phyloP scores from a whole-genome alignment of 1,284 basidiomycete species.

The Neonothopanus nambi region DNA sequence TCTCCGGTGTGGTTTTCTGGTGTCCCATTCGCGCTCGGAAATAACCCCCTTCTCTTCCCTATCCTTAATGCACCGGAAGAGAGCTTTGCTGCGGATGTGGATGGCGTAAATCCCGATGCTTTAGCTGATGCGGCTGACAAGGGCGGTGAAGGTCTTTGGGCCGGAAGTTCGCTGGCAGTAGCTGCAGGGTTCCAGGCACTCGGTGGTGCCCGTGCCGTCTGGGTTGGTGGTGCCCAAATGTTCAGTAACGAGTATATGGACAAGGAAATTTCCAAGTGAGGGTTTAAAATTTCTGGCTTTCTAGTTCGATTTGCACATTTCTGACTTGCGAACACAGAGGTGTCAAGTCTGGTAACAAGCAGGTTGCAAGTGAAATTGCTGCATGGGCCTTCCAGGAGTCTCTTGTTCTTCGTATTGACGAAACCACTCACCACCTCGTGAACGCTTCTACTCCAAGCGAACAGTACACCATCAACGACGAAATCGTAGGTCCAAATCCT shows the following conservation, averaged over 20 bases:
- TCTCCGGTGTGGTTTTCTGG: constrained; percentile 78
- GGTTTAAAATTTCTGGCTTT: too few species aligned
- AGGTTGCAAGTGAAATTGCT: constrained; percentile 74
- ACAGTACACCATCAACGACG: constrained; percentile 86
- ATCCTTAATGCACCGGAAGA: constrained; percentile 78
- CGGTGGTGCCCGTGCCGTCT: constrained; percentile 77
- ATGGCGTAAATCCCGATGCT: constrained; percentile 56
- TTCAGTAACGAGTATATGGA: constrained; percentile 73
- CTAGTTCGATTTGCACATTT: constrained; percentile 18
- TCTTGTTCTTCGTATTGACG: constrained; percentile 78
- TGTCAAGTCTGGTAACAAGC: constrained; percentile 70
- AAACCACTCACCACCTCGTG: constrained; percentile 71
- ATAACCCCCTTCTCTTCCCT: constrained; percentile 82
- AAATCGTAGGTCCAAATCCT: constrained; percentile 56
- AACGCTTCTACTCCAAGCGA: constrained; percentile 59
- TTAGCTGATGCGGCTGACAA: constrained; percentile 68
- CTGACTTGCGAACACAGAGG: constrained; percentile 40
- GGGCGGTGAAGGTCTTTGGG: constrained; percentile 75
- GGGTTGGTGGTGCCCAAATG: constrained; percentile 80
- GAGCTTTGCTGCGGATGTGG: constrained; percentile 68
- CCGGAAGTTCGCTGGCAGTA: constrained; percentile 73
- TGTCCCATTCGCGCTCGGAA: constrained; percentile 69
- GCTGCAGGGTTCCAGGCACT: constrained; percentile 90
- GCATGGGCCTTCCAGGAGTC: constrained; percentile 93
- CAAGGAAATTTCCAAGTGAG: constrained; percentile 61